Base-by-base conservation (phyloP, 345 rosid species). In the Gossypium mustelinum region DNA sequence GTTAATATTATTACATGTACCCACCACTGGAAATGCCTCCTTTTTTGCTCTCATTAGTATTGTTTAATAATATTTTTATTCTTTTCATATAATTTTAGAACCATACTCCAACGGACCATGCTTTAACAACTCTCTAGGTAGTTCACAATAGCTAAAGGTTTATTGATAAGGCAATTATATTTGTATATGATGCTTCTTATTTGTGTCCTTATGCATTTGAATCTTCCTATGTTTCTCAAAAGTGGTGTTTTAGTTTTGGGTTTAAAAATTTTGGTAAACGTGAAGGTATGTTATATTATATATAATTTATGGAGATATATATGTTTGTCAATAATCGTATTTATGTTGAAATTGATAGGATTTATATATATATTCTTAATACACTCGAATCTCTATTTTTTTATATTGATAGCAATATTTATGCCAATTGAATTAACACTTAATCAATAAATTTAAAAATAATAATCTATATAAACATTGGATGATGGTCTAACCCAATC, bases 1-100 rank as follows among this genome's bases (percentile, higher is more conserved):
- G 43, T 7, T 66, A n/a, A 1, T 54, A 54, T 77, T 77, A n/a
- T n/a, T 50, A 13, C 56, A 70, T 54, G 62, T 17, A 29, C n/a
- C 48, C 27, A 34, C n/a, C 29, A 29, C 47, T 68, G 57, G 41
- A 22, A 48, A 22, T 68, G n/a, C 50, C 66, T 9, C 45, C 13
- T 34, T n/a, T 8, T 11, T 77, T 47, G 18, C 39, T 41, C 55
- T 13, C 1, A 2, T 9, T 22, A 58, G 59, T 43, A 51, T 58
- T 66, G 68, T 78, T 68, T 51, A 41, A 63, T 70, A 29, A 29
- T 29, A 29, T 29, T 34, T 57, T 29, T 24, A 14, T 52, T n/a
- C 2, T 59, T 47, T 59, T 63, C 24, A 63, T 39, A 9, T 9
- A 64, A 17, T 9, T 41, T n/a, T 11, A 64, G 27, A 44, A 2